A percentile compares a stretch with the other conserved stretches of the same genome.
phyloP scores from a whole-genome alignment of 2,329 filamentous ascomycete species.

The Xylaria sp. region DNA sequence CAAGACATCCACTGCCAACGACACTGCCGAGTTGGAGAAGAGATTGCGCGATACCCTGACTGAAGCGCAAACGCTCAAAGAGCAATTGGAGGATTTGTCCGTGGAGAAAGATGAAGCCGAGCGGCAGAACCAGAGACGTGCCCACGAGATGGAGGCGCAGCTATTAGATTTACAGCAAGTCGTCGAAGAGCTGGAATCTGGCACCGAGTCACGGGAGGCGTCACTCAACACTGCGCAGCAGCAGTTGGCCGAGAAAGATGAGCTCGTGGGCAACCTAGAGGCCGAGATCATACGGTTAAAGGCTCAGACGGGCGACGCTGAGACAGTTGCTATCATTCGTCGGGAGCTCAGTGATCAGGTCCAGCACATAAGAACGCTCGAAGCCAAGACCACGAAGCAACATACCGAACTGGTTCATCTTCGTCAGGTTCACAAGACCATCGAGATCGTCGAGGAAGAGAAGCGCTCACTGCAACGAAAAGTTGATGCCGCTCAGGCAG shows the following conservation, averaged over 20 bases:
- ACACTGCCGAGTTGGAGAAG: conserved; percentile 62
- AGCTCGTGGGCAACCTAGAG: conserved; percentile 68
- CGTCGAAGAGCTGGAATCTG: conserved; percentile 55
- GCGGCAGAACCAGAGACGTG: conserved; percentile 52
- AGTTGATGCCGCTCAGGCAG: conserved; percentile 65
- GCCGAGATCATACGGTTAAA: conserved; percentile 78
- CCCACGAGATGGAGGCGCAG: conserved; percentile 50
- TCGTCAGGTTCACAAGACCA: conserved; percentile 75
- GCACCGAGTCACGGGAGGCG: conserved; percentile 50
- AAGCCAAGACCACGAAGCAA: conserved; percentile 75
- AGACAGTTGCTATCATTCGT: conserved; percentile 80
- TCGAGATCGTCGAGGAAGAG: conserved; percentile 92
- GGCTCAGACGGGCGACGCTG: conserved; percentile 78
- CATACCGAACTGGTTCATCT: conserved; percentile 73
- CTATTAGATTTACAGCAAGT: conserved; percentile 42
- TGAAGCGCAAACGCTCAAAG: conserved; percentile 66
- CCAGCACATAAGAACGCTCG: conserved; percentile 79
- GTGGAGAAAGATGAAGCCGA: conserved; percentile 64
- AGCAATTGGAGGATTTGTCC: conserved; percentile 71
- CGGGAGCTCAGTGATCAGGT: conserved; percentile 88
- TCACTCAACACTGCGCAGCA: conserved; percentile 58
- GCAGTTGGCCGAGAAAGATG: conserved; percentile 63
- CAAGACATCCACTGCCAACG: conserved; percentile 45
- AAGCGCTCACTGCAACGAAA: conserved; percentile 77
- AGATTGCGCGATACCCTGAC: conserved; percentile 67